Evolutionary conservation across 192 early-diverging fungal species (phyloP).

Genomic region (Thamnidium elegans): DNA sequence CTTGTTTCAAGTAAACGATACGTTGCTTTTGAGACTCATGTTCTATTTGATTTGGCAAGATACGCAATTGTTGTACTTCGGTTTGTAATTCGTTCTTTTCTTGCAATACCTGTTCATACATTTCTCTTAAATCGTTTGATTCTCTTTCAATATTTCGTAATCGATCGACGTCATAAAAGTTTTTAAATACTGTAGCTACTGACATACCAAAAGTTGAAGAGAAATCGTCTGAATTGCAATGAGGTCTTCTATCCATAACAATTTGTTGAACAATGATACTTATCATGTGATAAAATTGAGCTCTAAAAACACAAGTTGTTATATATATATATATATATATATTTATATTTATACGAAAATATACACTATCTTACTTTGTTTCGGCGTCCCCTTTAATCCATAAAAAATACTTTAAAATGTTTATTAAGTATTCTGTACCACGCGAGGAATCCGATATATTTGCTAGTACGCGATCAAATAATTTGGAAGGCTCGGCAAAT

Average conservation of each 20-base stretch:
- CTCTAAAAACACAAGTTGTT: slow-evolving; percentile 36
- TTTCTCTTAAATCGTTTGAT: slow-evolving; percentile 51
- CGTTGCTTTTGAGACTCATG: neutral
- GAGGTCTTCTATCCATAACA: slow-evolving; percentile 67
- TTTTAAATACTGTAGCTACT: slow-evolving; percentile 64
- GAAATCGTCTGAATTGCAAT: slow-evolving; percentile 49
- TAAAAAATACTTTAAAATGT: slow-evolving; percentile 65
- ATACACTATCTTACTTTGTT: slow-evolving; percentile 47
- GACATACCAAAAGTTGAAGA: slow-evolving; percentile 61
- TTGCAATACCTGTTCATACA: slow-evolving; percentile 54
- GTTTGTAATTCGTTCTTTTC: slow-evolving; percentile 67
- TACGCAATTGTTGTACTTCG: slow-evolving; percentile 35
- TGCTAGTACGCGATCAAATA: slow-evolving; percentile 62
- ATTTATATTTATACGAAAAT: neutral
- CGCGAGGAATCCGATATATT: slow-evolving; percentile 61
- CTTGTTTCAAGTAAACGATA: slow-evolving; percentile 16
- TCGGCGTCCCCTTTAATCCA: slow-evolving; percentile 68
- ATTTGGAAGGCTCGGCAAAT: slow-evolving; percentile 65
- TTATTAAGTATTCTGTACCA: slow-evolving; percentile 61
- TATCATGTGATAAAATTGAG: slow-evolving; percentile 72
- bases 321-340: neutral
- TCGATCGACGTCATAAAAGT: slow-evolving; percentile 72
- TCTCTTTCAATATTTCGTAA: slow-evolving; percentile 61
- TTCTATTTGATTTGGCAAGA: slow-evolving; percentile 29
- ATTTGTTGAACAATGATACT: slow-evolving; percentile 72